A percentile compares a stretch with the other conserved stretches of the same genome.
Conservation (phyloP, 805 yeast genomes). For the Wickerhamiella sergipiensis region DNA sequence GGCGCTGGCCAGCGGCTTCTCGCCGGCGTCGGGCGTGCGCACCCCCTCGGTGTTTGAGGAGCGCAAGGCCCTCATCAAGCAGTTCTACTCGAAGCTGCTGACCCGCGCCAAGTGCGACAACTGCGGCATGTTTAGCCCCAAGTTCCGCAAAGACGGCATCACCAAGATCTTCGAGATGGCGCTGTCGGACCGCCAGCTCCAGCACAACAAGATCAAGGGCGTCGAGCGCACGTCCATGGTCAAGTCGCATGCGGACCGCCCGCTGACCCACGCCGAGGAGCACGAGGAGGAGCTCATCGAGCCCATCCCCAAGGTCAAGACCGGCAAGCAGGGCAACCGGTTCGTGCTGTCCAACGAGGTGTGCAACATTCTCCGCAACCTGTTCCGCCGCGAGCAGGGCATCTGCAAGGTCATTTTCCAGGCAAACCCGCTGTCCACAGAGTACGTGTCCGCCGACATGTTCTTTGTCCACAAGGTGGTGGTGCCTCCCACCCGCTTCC, state of each 20-base stretch:
- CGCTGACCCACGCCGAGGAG: conserved; percentile 21
- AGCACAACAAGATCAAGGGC: conserved; percentile 73
- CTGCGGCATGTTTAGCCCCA: conserved; percentile 91
- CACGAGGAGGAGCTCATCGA: conserved; percentile 26
- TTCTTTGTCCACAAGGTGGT: conserved; percentile 80
- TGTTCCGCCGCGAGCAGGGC: conserved; percentile 60
- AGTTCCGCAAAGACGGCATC: conserved; percentile 88
- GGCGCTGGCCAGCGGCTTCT: conserved; percentile 65
- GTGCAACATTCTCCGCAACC: conserved; percentile 57
- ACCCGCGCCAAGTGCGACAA: conserved; percentile 84
- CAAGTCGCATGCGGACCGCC: conserved; percentile 16
- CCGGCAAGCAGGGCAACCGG: conserved; percentile 52
- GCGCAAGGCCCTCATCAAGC: conserved; percentile 58
- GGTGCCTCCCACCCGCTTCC: conserved; percentile 93
- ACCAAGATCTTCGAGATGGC: conserved; percentile 85
- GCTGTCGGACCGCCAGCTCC: conserved; percentile 62
- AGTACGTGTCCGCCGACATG: conserved; percentile 51
- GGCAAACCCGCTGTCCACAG: conserved; percentile 49
- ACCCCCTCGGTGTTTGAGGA: conserved; percentile 83
- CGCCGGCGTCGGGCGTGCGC: conserved; percentile 50
- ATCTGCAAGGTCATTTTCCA: conserved; percentile 66
- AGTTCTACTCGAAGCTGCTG: conserved; percentile 58
- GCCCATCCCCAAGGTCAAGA: conserved; percentile 29
- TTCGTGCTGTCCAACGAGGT: conserved; percentile 83
- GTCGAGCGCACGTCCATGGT: conserved; percentile 59